These are phyloP conservation scores for Metschnikowia noctiluminum DNA, from an alignment of 805 yeast species.

Conservation along the genomic window DNA sequence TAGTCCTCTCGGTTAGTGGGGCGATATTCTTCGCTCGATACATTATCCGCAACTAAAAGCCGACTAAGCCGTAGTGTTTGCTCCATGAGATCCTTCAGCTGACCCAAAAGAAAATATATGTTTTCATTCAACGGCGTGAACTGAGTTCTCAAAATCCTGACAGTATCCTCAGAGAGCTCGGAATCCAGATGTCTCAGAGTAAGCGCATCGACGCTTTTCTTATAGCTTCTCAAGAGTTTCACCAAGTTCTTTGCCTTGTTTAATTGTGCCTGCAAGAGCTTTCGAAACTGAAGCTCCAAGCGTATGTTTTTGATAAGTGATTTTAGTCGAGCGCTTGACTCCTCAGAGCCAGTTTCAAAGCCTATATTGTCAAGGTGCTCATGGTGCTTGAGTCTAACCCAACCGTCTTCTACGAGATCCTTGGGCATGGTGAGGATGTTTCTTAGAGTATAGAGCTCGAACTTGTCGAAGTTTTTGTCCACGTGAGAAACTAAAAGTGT, in stretches of 20 bases:
- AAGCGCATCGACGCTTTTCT: slow-evolving; percentile 22
- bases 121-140: slow-evolving; percentile 48
- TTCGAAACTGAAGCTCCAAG: slow-evolving; percentile 42
- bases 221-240: slow-evolving; percentile 29
- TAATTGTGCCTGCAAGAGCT: slow-evolving; percentile 37
- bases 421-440: slow-evolving; percentile 71
- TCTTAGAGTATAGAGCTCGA: slow-evolving; percentile 76
- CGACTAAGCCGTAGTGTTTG: slow-evolving; percentile 26
- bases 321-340: slow-evolving; percentile 5
- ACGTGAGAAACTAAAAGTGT: slow-evolving; percentile 70
- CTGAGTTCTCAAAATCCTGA: slow-evolving; percentile 25
- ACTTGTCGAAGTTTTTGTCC: slow-evolving; percentile 79
- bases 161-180: slow-evolving; percentile 21
- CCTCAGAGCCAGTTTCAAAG: not conserved
- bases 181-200: slow-evolving; percentile 17
- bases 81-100: slow-evolving; percentile 36
- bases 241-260: slow-evolving; percentile 36
- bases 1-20: slow-evolving; percentile 39
- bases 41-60: slow-evolving; percentile 23
- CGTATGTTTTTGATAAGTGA: slow-evolving; percentile 37
- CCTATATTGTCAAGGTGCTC: slow-evolving; percentile 37
- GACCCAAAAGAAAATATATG: slow-evolving; percentile 41
- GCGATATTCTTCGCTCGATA: slow-evolving; percentile 20
- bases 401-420: slow-evolving; percentile 62
- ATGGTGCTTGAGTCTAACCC: slow-evolving; percentile 68